A percentile compares a stretch with the other conserved stretches of the same genome.
These are phyloP conservation scores for Aspergillus fructus DNA, from an alignment of 2,329 filamentous ascomycete genomes.

Conservation along the genomic window DNA sequence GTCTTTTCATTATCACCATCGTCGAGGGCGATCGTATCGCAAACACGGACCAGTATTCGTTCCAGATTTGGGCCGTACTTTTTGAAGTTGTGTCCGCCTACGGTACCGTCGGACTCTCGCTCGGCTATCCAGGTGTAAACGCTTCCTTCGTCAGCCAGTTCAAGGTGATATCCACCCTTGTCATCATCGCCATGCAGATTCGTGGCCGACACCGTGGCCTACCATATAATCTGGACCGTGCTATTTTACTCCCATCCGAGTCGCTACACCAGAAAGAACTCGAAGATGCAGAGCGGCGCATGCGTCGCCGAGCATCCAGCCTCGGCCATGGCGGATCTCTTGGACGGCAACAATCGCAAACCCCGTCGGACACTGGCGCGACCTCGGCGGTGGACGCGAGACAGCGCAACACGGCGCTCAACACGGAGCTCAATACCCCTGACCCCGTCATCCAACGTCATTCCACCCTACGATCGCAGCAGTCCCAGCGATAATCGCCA, in stretches of 20 bases:
- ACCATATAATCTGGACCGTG: slow-evolving; percentile 67
- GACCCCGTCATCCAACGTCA: slow-evolving; percentile 28
- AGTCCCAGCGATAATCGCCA: slow-evolving; percentile 17
- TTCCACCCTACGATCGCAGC: slow-evolving; percentile 28
- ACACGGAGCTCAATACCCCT: slow-evolving; percentile 11
- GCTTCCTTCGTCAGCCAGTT: slow-evolving; percentile 84
- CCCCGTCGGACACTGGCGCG: slow-evolving; percentile 21
- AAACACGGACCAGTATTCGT: slow-evolving; percentile 56
- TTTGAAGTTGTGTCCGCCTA: slow-evolving; percentile 91
- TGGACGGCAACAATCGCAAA: slow-evolving; percentile 24
- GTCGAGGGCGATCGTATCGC: slow-evolving; percentile 74
- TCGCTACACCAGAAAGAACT: slow-evolving; percentile 62
- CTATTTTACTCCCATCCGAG: slow-evolving; percentile 67
- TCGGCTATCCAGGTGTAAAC: slow-evolving; percentile 76
- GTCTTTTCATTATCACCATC: slow-evolving; percentile 89
- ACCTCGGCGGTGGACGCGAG: slow-evolving; percentile 27
- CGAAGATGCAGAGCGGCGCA: slow-evolving; percentile 49
- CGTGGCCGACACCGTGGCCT: slow-evolving; percentile 65
- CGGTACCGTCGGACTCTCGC: slow-evolving; percentile 86
- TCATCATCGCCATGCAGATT: slow-evolving; percentile 67
- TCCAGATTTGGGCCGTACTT: slow-evolving; percentile 68
- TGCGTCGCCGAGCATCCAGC: slow-evolving; percentile 39
- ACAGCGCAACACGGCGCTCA: slow-evolving; percentile 18
- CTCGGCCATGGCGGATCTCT: slow-evolving; percentile 31
- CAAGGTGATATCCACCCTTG: slow-evolving; percentile 64